These are phyloP conservation scores for Pyrenophora seminiperda DNA, from an alignment of 2,329 filamentous ascomycete genomes.

Conservation along the genomic window DNA sequence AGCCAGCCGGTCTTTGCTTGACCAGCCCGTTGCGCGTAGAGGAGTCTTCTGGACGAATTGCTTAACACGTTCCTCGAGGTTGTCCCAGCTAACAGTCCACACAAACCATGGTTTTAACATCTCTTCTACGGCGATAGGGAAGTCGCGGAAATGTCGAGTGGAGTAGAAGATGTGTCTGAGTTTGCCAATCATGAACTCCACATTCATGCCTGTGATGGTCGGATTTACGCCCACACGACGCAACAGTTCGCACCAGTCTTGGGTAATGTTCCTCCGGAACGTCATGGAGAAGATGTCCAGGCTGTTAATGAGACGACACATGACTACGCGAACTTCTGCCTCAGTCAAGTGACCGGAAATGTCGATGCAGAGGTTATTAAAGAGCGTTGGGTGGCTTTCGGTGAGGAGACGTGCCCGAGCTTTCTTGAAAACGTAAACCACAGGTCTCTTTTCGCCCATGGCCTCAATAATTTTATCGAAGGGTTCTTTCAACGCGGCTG, in stretches of 20 bases:
- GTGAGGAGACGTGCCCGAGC: conserved; percentile 23
- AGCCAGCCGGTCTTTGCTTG: conserved; percentile 24
- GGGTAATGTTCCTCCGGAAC: conserved; percentile 3
- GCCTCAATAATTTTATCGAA: conserved; percentile 10
- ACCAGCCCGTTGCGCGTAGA: conserved; percentile 29
- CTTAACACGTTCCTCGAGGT: conserved; percentile 26
- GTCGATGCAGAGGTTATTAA: conserved; percentile 23
- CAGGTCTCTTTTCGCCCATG: conserved; percentile 8
- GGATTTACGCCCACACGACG: conserved; percentile 30
- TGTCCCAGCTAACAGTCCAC: conserved; percentile 16
- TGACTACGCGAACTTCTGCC: conserved; percentile 31
- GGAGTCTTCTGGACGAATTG: conserved; percentile 25
- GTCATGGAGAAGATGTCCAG: conserved; percentile 3
- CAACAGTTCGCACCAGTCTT: conserved; percentile 14
- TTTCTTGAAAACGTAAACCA: conserved; percentile 12
- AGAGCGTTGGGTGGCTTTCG: conserved; percentile 21
- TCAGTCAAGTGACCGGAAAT: conserved; percentile 28
- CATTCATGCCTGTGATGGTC: conserved; percentile 29
- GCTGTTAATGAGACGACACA: conserved; percentile 24
- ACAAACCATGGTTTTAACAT: conserved; percentile 25
- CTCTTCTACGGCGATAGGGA: conserved; percentile 11
- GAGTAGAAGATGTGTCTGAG: conserved; percentile 19
- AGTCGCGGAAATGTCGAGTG: background rate
- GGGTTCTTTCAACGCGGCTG: background rate
- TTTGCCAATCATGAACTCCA: conserved; percentile 28